Base-by-base conservation (phyloP, 2,329 filamentous ascomycete genomes). In the Fusarium musae region DNA sequence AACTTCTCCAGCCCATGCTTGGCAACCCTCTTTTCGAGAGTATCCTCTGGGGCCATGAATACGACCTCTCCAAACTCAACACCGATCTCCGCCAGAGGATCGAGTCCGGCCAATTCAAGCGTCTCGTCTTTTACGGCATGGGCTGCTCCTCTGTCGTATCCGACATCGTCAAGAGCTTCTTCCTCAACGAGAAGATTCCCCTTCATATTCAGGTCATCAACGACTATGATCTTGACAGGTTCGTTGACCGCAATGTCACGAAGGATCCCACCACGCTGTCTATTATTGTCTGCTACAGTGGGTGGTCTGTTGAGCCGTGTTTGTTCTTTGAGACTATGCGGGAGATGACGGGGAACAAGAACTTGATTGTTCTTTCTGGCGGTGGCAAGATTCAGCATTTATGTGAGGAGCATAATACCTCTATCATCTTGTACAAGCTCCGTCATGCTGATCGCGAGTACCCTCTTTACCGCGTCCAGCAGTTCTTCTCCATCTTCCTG, bases 21-120 rank as follows among this genome's bases (percentile, higher is more conserved):
- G 47, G 59, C 30, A 44, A 61, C 47, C 59, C 59, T 44, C 47
- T 56, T 10, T 61, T 61, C 13, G 47, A 61, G 59, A 61, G 59
- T 3, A 61, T 61, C 19, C 47, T 56, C 47, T 61, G 59, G 39
- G 59, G 59, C 23, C 59, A 61, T 9, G 47, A 61, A 15, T 61
- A 61, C 19, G 47, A 61, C 37, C 59, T 61, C 21, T 61, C 59
- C 59, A 54, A 4, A 11, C 59, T 61, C 8, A 36, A 61, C 23
- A 36, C 17, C 10, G 47, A 56, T 23, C 47, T 61, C 28, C 47
- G n/a, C 12, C 13, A 50, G 17, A 49, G 42, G 5, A 59, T 59
- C 19, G 56, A 59, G 6, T 59, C 56, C 13, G 42, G 56, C 0
- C 56, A 49, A 9, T 59, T 50, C 42, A 59, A 59, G 19, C 56